These are phyloP conservation scores for Pichia cephalocereana DNA, from an alignment of 805 yeast genomes.

Conservation along the genomic window DNA sequence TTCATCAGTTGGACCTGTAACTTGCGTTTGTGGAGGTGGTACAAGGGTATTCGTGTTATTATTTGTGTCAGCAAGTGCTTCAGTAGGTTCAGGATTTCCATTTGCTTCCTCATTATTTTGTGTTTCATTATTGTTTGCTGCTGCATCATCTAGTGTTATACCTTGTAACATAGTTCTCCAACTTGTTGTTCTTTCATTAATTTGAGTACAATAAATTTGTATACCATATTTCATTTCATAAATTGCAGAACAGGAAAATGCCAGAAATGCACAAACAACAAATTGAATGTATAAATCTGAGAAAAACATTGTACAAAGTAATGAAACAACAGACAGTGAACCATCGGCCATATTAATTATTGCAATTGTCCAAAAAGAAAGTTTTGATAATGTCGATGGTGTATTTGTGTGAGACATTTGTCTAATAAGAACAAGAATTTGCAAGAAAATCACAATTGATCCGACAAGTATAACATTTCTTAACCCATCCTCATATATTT, in stretches of 20 bases:
- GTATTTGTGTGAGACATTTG: slow-evolving; percentile 70
- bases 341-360: slow-evolving; percentile 64
- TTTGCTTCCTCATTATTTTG: too few species aligned
- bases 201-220: slow-evolving; percentile 57
- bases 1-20: slow-evolving; percentile 36
- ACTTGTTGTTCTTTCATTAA: slow-evolving; percentile 59
- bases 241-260: slow-evolving; percentile 59
- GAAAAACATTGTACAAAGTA: slow-evolving; percentile 47
- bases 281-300: slow-evolving; percentile 56
- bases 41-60: slow-evolving; percentile 4
- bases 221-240: slow-evolving; percentile 72
- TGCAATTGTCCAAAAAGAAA: slow-evolving; percentile 62
- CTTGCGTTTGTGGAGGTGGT: not conserved
- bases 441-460: slow-evolving; percentile 37
- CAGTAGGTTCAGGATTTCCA: too few species aligned
- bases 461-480: slow-evolving; percentile 36
- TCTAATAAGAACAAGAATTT: slow-evolving; percentile 47
- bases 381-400: slow-evolving; percentile 68
- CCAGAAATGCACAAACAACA: slow-evolving; percentile 58
- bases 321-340: slow-evolving; percentile 49
- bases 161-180: slow-evolving; percentile 63
- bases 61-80: not conserved
- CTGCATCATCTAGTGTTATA: slow-evolving; percentile 32
- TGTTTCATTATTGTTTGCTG: not conserved
- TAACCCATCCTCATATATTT: slow-evolving; percentile 31